Base-by-base conservation (phyloP, 2,329 filamentous ascomycete species). In the Fusarium sp. region DNA sequence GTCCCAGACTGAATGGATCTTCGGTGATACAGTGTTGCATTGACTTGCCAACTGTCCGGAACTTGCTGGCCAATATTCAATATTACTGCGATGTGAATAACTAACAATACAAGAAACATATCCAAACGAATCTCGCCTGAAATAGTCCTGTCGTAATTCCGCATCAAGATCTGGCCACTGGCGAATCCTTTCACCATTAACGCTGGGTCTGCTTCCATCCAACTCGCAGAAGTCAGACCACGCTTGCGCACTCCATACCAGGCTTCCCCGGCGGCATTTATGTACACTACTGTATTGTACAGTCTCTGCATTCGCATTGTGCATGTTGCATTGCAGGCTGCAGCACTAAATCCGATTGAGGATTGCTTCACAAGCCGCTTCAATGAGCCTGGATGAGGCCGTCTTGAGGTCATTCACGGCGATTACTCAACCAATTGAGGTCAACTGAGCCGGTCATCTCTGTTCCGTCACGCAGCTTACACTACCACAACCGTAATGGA, bases 161-260 rank as follows among this genome's bases (percentile, higher is more conserved):
- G 67, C 72, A 67, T 73, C 69, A 72, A 57, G 46, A 74, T 72
- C 72, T 74, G 67, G 52, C 72, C 72, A 74, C 61, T 50, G n/a
- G 42, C n/a, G 54, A 70, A 46, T 60, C 53, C 49, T 20, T 55
- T 47, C 41, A 38, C 54, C 46, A 54, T 54, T 59, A 45, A 12
- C 45, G 30, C 49, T 66, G 38, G 58, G 46, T 57, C 45, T 53
- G 46, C 59, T 73, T 62, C 57, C 72, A 57, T 52, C 55, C 68
- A 72, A 62, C 57, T 58, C 34, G 6, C 20, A 56, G 61, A 69
- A 72, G 66, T 74, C 72, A 69, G 64, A 64, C 65, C 70, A 74
- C 71, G 40, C 45, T 62, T 70, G 62, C 57, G 57, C 69, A 69
- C 53, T 51, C 47, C 61, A 58, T 47, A 30, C 50, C 52, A 58